Evolutionary conservation across 2,329 filamentous ascomycete genomes (phyloP).

Genomic region (Fusarium gaditjirri): DNA sequence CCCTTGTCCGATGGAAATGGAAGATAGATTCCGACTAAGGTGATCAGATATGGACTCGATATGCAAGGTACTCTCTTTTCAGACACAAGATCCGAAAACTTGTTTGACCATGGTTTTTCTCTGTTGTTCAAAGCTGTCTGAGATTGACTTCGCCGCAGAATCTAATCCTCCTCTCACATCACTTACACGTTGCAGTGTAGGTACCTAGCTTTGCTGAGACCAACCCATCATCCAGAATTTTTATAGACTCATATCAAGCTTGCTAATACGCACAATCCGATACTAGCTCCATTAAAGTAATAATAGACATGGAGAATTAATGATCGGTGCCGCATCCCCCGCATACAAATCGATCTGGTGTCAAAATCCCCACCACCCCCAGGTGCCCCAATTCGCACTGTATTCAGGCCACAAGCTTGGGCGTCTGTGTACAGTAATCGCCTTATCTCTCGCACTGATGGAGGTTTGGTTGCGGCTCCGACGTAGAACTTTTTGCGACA

Average conservation of each 20-base stretch:
- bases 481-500: conserved; percentile 36
- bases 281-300: neutral
- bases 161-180: neutral
- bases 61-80: neutral
- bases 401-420: rapidly evolving
- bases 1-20: neutral
- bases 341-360: neutral
- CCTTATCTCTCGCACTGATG: conserved; percentile 60
- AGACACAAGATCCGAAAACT: neutral
- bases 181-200: neutral
- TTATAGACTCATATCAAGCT: neutral
- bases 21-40: neutral
- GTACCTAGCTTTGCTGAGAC: neutral
- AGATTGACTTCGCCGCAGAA: neutral
- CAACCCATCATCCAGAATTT: neutral
- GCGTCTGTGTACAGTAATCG: neutral
- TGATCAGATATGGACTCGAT: too few species aligned
- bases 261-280: neutral
- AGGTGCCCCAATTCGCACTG: conserved; percentile 28
- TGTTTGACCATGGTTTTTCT: too few species aligned
- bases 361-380: conserved; percentile 24
- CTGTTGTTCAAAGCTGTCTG: neutral
- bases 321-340: conserved; percentile 25
- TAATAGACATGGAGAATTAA: neutral
- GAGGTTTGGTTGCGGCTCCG: conserved; percentile 52